These are phyloP conservation scores for Canavalia ensiformis DNA, from an alignment of 306 rosid genomes.

Conservation along the genomic window DNA sequence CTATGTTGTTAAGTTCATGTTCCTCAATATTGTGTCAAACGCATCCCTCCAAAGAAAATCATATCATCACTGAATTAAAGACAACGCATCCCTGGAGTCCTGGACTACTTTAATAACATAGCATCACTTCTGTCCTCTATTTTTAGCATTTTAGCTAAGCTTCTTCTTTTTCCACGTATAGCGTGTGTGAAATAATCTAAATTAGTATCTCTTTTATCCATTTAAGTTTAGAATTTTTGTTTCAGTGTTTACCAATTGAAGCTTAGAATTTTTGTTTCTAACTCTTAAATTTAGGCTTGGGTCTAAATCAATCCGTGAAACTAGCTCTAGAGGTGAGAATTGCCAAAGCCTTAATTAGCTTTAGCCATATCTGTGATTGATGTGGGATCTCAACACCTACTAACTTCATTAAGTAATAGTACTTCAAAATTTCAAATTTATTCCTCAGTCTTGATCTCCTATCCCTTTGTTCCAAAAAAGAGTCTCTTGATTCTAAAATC, in stretches of 20 bases:
- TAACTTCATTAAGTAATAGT: neutral
- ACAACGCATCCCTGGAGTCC: neutral
- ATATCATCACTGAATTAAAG: constrained; percentile 2
- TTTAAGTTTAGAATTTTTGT: neutral
- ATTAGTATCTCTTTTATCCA: neutral
- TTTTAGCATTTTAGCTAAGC: neutral
- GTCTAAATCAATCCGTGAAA: too few relatives aligned
- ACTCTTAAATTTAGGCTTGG: too few relatives aligned
- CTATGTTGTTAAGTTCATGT: neutral
- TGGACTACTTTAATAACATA: neutral
- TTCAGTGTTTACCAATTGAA: neutral
- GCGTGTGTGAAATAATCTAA: neutral
- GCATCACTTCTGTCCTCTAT: neutral
- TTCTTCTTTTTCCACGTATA: neutral
- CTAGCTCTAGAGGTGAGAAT: too few relatives aligned
- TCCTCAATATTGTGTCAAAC: neutral
- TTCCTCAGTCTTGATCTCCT: neutral
- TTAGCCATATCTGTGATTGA: too few relatives aligned
- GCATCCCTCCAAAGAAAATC: neutral
- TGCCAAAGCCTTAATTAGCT: too few relatives aligned
- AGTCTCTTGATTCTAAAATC: neutral
- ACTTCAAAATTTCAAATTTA: neutral
- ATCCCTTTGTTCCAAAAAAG: neutral
- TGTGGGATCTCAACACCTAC: too few relatives aligned
- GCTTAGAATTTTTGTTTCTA: too few relatives aligned